Evolutionary conservation across 148 eudicot genomes (phyloP), one percentile per base, ranked within the genome.

Genomic region (Spergularia marina): DNA sequence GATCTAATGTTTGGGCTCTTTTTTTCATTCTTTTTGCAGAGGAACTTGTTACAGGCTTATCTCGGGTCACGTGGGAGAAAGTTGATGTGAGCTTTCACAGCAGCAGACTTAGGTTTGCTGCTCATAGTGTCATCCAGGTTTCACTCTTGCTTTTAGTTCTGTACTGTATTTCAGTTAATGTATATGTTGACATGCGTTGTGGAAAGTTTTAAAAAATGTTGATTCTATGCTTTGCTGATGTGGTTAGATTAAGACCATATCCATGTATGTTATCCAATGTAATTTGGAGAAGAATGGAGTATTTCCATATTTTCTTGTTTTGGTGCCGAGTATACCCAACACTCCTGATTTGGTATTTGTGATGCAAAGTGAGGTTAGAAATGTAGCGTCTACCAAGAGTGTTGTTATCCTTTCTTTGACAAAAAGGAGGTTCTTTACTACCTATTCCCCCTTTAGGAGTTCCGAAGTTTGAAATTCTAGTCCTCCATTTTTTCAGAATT

Each of bases 111-210:
- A 87, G 85, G 65, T 89, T 79, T 86, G 89, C 97, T 70, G 98
- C 99, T 71, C 99, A 96, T 74, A 92, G 94, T 77, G 83, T 96
- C 68, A 96, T 96, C 77, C 99, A 96, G 99, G 99, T 96, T 74
- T 36, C 11, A 4, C 75, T 54, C 55, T 30, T 30, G 36, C 36
- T 30, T 21, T 65, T 65, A 21, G 49, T 75, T 41, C 9, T 10
- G 16, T 17, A 23, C 2, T 39, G 20, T 51, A 14, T 56, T 10
- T 65, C 21, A 21, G 13, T 73, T 71, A 18, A 9, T 30, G 68
- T 16, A 64, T 57, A 30, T 30, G 36, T 30, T 30, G 36, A 30
- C 36, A 2, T 30, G 36, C 36, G 36, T 30, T 30, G 36, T 30
- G 36, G 36, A 30, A 30, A 30, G 36, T 30, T 30, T 2, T 30